Evolutionary conservation across 169 alveolate species (phyloP).

Genomic region (Theileria parva): DNA sequence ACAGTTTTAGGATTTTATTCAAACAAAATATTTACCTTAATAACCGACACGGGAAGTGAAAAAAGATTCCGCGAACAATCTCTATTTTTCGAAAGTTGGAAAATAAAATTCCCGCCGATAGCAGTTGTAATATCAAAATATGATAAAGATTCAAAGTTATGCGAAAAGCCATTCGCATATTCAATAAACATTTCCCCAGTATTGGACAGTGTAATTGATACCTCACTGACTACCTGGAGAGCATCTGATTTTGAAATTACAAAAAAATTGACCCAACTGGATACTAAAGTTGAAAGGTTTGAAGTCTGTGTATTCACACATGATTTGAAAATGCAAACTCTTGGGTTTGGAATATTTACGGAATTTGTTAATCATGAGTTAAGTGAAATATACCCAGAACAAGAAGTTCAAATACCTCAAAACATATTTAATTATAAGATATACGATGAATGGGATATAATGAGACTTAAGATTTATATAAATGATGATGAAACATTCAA

Average conservation of each 20-base stretch:
- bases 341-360: conserved; percentile 41
- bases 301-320: conserved; percentile 24
- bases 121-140: conserved; percentile 27
- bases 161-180: conserved; percentile 30
- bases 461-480: neutral
- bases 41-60: neutral
- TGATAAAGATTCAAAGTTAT: neutral
- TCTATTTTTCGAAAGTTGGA: conserved; percentile 54
- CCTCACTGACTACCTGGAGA: conserved; percentile 25
- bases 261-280: neutral
- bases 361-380: conserved; percentile 47
- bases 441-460: conserved; percentile 50
- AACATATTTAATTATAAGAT: conserved; percentile 37
- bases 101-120: conserved; percentile 10
- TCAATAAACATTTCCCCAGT: conserved; percentile 24
- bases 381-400: conserved; percentile 18
- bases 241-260: conserved; percentile 25
- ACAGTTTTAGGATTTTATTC: conserved; percentile 28
- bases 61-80: conserved; percentile 26
- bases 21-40: conserved; percentile 5
- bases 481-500: conserved; percentile 11
- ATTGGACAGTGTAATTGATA: neutral
- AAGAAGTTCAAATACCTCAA: conserved; percentile 28
- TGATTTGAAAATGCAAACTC: neutral
- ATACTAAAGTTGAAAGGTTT: conserved; percentile 7